Percentiles rank a stretch among this genome's conserved stretches.
Conservation (phyloP, 768 basidiomycete species). For the Kwoniella newhampshirensis region DNA sequence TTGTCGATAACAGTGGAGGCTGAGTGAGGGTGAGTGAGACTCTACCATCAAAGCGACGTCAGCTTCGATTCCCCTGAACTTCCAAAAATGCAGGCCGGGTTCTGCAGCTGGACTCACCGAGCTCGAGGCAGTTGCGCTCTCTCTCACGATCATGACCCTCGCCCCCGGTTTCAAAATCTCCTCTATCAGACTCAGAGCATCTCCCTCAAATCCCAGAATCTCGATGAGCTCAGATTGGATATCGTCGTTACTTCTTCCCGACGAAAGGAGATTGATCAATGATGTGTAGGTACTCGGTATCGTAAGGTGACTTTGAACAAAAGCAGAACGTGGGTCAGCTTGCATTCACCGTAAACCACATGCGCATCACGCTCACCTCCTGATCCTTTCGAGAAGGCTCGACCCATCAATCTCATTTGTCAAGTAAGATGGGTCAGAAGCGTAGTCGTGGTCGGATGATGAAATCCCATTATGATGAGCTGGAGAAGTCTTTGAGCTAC, state of each 20-base stretch:
- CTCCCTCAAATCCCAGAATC: constrained; percentile 68
- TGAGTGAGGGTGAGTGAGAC: too few relatives aligned
- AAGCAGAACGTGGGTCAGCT: too few relatives aligned
- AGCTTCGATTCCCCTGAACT: too few relatives aligned
- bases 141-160: constrained; percentile 52
- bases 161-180: constrained; percentile 66
- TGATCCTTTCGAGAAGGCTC: constrained; percentile 8
- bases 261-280: constrained; percentile 33
- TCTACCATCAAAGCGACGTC: too few relatives aligned
- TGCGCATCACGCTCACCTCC: neutral
- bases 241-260: constrained; percentile 59
- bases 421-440: neutral
- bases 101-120: too few relatives aligned
- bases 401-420: too few relatives aligned
- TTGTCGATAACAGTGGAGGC: too few relatives aligned
- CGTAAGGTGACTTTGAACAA: constrained; percentile 33
- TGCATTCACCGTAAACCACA: neutral
- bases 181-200: constrained; percentile 74
- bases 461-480: neutral
- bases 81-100: too few relatives aligned
- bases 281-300: constrained; percentile 27
- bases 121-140: constrained; percentile 4
- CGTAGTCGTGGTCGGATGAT: neutral
- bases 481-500: neutral
- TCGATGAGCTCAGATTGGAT: constrained; percentile 78